Evolutionary conservation across 306 rosid genomes (phyloP).

Genomic region (Cicer yamashitae): DNA sequence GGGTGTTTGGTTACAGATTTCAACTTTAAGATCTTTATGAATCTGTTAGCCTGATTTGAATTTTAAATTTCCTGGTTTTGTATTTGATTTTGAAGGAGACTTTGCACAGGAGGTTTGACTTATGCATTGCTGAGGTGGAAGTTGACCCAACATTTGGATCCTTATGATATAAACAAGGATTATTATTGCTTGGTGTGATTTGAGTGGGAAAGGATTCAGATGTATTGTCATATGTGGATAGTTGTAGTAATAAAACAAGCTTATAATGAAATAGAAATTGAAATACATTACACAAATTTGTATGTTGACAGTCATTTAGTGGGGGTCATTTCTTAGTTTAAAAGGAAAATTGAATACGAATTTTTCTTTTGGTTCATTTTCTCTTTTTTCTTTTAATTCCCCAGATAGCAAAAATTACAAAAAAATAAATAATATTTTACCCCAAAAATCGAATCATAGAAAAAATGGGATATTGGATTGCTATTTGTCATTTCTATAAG

Average conservation of each 20-base stretch:
- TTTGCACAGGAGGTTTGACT: conserved; percentile 35
- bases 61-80: background rate
- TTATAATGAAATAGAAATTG: conserved; percentile 44
- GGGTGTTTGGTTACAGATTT: background rate
- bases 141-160: conserved; percentile 42
- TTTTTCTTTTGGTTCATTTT: background rate
- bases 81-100: conserved; percentile 36
- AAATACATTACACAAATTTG: conserved; percentile 24
- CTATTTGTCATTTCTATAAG: no score
- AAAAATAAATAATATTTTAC: background rate
- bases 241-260: conserved; percentile 36
- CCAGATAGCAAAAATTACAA: no score
- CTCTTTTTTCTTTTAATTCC: background rate
- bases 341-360: background rate
- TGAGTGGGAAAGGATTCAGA: conserved; percentile 31
- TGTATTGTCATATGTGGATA: conserved; percentile 26
- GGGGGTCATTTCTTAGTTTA: conserved; percentile 2
- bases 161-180: conserved; percentile 20
- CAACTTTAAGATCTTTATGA: conserved; percentile 1
- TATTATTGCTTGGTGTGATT: conserved; percentile 28
- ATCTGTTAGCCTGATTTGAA: background rate
- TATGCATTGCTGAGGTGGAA: conserved; percentile 29
- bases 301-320: conserved; percentile 26
- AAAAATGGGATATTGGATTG: no score
- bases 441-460: background rate